phyloP scores from a whole-genome alignment of 768 basidiomycete genomes.

The Fomitopsis pulvina region DNA sequence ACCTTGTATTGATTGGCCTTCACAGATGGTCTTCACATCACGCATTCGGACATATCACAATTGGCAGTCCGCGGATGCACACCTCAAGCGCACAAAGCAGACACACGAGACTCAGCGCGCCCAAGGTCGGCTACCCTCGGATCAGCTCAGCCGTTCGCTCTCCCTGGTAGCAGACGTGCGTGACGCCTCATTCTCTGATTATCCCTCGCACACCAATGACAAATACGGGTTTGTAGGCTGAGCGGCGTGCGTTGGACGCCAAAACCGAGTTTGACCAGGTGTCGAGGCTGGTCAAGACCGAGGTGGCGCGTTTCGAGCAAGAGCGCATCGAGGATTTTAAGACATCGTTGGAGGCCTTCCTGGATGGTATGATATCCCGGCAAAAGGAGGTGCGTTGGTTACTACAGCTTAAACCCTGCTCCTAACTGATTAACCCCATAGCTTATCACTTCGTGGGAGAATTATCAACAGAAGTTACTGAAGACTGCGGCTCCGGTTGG shows the following conservation, averaged over 20 bases:
- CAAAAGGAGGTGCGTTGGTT: conserved; percentile 48
- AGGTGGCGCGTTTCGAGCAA: conserved; percentile 86
- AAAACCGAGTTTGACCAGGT: conserved; percentile 87
- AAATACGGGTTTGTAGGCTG: conserved; percentile 51
- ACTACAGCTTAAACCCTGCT: background rate
- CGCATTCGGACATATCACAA: conserved; percentile 76
- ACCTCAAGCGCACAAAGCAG: conserved; percentile 64
- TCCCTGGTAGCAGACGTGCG: conserved; percentile 76
- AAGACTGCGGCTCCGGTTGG: conserved; percentile 30
- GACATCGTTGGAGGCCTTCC: conserved; percentile 68
- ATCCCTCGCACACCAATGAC: background rate
- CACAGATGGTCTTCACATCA: conserved; percentile 79
- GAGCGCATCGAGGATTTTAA: conserved; percentile 95
- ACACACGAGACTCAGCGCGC: conserved; percentile 77
- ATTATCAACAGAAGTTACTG: conserved; percentile 68
- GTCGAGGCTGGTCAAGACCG: conserved; percentile 82
- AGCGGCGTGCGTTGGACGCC: conserved; percentile 74
- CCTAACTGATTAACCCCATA: conserved; percentile 19
- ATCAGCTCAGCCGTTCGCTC: conserved; percentile 67
- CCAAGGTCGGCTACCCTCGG: conserved; percentile 65
- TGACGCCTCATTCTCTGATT: background rate
- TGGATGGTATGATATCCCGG: conserved; percentile 79
- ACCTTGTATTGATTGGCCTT: background rate
- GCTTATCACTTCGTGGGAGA: conserved; percentile 77
- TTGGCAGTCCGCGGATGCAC: conserved; percentile 78